These are phyloP conservation scores for Senecio squalidus DNA, from an alignment of 140 eudicot genomes.

Conservation along the genomic window DNA sequence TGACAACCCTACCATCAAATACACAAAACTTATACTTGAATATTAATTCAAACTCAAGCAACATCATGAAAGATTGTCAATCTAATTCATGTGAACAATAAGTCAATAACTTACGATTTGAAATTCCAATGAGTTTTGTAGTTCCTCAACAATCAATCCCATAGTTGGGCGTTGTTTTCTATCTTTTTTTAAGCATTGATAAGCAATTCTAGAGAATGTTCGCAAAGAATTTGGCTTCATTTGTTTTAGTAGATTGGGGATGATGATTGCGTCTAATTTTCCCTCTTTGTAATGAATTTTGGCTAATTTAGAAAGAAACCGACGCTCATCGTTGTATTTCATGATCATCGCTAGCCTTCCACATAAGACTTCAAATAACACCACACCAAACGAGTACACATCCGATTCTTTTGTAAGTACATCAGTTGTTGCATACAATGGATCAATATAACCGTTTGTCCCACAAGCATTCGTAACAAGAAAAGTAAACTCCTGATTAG, in stretches of 20 bases:
- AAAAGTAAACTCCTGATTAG: slow-evolving; percentile 20
- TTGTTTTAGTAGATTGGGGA: slow-evolving; percentile 6
- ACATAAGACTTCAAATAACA: slow-evolving; percentile 22
- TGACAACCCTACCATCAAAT: slow-evolving; percentile 16
- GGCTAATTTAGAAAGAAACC: not conserved
- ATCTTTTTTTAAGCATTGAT: slow-evolving; percentile 6
- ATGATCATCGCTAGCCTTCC: not conserved
- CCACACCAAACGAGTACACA: slow-evolving; percentile 16
- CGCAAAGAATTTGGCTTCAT: slow-evolving; percentile 7
- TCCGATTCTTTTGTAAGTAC: slow-evolving; percentile 22
- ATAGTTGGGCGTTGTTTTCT: slow-evolving; percentile 12
- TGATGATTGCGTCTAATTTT: slow-evolving; percentile 9
- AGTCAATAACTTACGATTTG: slow-evolving; percentile 7
- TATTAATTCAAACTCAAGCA: not conserved
- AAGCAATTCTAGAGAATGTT: slow-evolving; percentile 11
- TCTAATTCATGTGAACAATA: not conserved
- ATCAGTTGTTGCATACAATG: not conserved
- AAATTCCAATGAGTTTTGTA: slow-evolving; percentile 8
- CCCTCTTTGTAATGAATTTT: slow-evolving; percentile 3
- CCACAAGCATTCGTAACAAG: slow-evolving; percentile 13
- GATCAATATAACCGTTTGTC: slow-evolving; percentile 14
- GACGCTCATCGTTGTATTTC: not conserved
- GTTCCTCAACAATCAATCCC: not conserved
- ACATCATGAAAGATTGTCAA: not conserved
- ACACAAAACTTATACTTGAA: not conserved